A percentile compares a stretch with the other conserved stretches of the same genome.
Evolutionary conservation across 495 filamentous ascomycete species (phyloP).

Genomic region (Neurospora sp.): DNA sequence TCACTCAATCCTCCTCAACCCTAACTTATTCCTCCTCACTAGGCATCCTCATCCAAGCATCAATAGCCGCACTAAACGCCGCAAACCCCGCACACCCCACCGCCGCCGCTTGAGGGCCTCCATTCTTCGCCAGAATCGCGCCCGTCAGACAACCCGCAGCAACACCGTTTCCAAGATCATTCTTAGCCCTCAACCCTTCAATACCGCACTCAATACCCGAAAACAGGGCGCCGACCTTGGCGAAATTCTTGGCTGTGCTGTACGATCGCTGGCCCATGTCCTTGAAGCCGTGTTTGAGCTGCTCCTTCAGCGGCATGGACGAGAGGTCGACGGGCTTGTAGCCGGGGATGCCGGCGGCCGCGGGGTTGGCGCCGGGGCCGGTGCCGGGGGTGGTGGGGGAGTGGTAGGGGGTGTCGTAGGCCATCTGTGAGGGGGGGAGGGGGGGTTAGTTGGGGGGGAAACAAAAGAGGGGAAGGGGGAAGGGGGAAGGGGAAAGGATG

Average conservation of each 20-base stretch:
- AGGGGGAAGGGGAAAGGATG: not conserved
- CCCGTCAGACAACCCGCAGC: slow-evolving; percentile 87
- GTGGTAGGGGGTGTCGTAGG: slow-evolving; percentile 27
- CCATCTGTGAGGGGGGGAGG: slow-evolving; percentile 15
- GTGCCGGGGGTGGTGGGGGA: not conserved
- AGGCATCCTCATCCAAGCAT: slow-evolving; percentile 72
- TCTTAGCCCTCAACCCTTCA: slow-evolving; percentile 84
- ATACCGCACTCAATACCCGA: slow-evolving; percentile 91
- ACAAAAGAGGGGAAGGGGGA: not conserved
- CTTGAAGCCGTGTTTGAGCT: slow-evolving; percentile 74
- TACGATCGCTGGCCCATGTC: slow-evolving; percentile 85
- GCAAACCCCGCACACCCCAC: slow-evolving; percentile 91
- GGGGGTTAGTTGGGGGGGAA: not conserved
- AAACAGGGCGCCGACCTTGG: slow-evolving; percentile 80
- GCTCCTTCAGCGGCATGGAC: slow-evolving; percentile 69
- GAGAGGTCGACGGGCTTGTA: slow-evolving; percentile 36
- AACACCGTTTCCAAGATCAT: slow-evolving; percentile 83
- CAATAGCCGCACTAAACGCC: slow-evolving; percentile 90
- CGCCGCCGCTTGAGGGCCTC: slow-evolving; percentile 82
- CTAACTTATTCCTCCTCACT: slow-evolving; percentile 37
- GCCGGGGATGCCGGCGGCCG: slow-evolving; percentile 7
- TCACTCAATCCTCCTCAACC: not conserved
- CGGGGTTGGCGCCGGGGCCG: not conserved
- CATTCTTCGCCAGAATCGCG: slow-evolving; percentile 71
- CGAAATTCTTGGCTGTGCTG: slow-evolving; percentile 90